Evolutionary conservation across 176 grass and related monocot species (phyloP).

Genomic region (Avena eriantha): DNA sequence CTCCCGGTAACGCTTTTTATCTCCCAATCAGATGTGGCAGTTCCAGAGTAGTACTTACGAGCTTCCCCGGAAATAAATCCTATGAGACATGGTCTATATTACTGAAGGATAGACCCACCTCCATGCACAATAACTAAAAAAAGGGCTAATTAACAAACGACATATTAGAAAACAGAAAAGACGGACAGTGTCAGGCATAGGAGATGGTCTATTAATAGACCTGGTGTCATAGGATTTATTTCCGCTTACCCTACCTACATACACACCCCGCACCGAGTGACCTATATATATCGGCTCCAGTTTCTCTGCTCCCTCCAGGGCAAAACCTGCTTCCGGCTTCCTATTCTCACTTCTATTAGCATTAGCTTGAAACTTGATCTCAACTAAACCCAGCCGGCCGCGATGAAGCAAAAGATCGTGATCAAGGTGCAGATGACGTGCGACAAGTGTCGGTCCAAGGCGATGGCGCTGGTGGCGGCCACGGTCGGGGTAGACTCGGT

Average conservation of each 20-base stretch:
- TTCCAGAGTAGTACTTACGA: background rate
- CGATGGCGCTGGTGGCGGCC: slow-evolving; percentile 57
- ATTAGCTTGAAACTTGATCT: background rate
- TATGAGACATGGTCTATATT: no score
- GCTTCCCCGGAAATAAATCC: no score
- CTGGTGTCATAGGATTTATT: no score
- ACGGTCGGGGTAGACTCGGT: slow-evolving; percentile 51
- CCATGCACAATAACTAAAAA: no score
- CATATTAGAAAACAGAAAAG: no score
- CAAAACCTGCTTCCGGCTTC: background rate
- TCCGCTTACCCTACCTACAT: no score
- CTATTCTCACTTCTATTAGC: background rate
- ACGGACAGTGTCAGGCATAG: no score
- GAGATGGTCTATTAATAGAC: no score
- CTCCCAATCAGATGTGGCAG: background rate
- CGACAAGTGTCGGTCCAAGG: slow-evolving; percentile 62
- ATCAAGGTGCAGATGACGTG: slow-evolving; percentile 57
- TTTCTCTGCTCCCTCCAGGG: background rate
- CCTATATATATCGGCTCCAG: background rate
- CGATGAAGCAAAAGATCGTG: slow-evolving; percentile 54
- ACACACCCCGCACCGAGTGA: background rate
- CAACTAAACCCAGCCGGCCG: background rate
- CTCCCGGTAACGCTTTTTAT: background rate
- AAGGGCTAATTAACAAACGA: no score
- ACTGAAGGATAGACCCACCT: no score